Percentiles rank a stretch among this genome's conserved stretches.
Evolutionary conservation across 1,284 basidiomycete species (phyloP).

Genomic region (Leccinum subrobustum): DNA sequence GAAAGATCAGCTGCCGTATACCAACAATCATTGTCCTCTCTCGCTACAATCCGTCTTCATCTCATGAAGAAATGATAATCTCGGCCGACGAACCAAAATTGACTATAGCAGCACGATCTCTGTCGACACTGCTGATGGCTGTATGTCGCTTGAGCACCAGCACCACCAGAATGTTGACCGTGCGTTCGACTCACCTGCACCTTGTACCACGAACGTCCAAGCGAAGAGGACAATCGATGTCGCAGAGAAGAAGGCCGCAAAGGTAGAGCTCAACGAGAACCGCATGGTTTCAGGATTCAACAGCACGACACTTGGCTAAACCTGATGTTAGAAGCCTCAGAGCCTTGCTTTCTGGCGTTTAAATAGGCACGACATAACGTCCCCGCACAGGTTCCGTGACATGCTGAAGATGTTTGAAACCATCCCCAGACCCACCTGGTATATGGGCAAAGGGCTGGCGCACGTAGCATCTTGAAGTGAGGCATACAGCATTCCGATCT

Average conservation of each 20-base stretch:
- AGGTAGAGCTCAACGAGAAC: neutral
- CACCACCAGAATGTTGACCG: neutral
- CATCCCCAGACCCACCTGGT: neutral
- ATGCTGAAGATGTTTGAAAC: neutral
- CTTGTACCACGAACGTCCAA: conserved; percentile 10
- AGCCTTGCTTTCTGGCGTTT: neutral
- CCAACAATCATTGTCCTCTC: neutral
- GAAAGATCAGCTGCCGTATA: neutral
- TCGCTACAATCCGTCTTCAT: neutral
- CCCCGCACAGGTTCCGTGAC: neutral
- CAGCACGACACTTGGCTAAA: neutral
- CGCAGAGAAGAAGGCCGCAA: neutral
- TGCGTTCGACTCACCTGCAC: conserved; percentile 13
- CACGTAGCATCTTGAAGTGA: conserved; percentile 5
- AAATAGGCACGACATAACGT: neutral
- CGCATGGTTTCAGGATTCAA: conserved; percentile 6
- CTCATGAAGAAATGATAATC: neutral
- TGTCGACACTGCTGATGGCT: conserved; percentile 7
- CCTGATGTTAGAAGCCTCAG: neutral
- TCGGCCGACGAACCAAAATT: conserved; percentile 4
- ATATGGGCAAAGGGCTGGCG: neutral
- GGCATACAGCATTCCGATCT: neutral
- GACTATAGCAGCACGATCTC: neutral
- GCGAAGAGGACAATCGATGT: neutral
- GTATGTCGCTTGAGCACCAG: neutral